Percentiles rank a stretch among this genome's conserved stretches.
phyloP scores from a whole-genome alignment of 2,329 filamentous ascomycete species.

The Leptographium lundbergii region DNA sequence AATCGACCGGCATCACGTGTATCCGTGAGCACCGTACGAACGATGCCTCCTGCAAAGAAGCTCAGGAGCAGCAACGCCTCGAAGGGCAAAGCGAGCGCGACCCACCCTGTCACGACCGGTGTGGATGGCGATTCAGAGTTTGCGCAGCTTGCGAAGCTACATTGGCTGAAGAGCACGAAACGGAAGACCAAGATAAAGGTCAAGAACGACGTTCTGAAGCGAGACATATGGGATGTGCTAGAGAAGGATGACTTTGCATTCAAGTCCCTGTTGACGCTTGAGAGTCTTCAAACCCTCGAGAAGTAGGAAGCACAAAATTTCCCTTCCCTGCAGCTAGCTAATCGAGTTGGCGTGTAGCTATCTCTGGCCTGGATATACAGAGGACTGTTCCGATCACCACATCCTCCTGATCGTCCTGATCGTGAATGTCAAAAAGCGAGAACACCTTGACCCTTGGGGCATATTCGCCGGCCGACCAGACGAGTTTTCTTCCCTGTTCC shows the following conservation, averaged over 20 bases:
- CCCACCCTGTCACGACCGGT: constrained; percentile 34
- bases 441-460: constrained; percentile 78
- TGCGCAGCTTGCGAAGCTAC: constrained; percentile 64
- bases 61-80: constrained; percentile 37
- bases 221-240: constrained; percentile 77
- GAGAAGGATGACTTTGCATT: constrained; percentile 70
- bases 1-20: background rate
- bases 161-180: constrained; percentile 64
- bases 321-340: background rate
- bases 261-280: constrained; percentile 67
- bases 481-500: constrained; percentile 82
- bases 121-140: constrained; percentile 60
- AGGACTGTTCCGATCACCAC: constrained; percentile 84
- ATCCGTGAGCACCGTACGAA: background rate
- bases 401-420: constrained; percentile 78
- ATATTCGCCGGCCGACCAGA: constrained; percentile 64
- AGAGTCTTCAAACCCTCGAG: constrained; percentile 84
- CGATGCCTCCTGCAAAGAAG: constrained; percentile 48
- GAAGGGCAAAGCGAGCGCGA: constrained; percentile 21
- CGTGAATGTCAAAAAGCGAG: constrained; percentile 75
- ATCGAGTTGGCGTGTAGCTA: constrained; percentile 42
- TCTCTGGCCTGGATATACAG: constrained; percentile 85
- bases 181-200: constrained; percentile 54
- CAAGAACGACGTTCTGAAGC: constrained; percentile 76
- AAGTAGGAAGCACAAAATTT: constrained; percentile 35